Conservation (phyloP, 2,329 filamentous ascomycete species). For the Scedosporium boydii region DNA sequence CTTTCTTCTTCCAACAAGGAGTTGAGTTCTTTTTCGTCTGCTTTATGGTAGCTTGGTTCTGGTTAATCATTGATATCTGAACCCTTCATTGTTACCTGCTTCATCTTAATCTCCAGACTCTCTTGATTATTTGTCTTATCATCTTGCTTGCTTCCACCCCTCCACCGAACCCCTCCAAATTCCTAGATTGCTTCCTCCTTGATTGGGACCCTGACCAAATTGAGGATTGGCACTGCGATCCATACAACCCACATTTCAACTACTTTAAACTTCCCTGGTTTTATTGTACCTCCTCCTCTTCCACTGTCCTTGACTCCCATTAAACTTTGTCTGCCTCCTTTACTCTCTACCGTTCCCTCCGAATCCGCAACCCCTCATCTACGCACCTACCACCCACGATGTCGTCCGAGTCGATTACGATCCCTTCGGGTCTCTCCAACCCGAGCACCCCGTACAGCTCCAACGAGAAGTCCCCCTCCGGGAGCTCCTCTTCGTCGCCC, state of each 20-base stretch:
- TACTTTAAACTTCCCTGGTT: not conserved
- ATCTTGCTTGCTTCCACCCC: not conserved
- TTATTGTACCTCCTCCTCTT: not conserved
- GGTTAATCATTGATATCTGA: not conserved
- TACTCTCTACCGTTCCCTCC: not conserved
- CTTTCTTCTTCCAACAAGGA: not conserved
- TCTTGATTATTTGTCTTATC: not conserved
- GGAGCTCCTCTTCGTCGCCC: constrained; percentile 36
- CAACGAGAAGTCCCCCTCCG: constrained; percentile 36
- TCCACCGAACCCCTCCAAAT: not conserved
- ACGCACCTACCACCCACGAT: constrained; percentile 11
- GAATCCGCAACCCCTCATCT: not conserved
- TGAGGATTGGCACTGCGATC: not conserved
- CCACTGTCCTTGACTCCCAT: not conserved
- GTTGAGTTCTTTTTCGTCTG: not conserved
- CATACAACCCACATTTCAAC: not conserved
- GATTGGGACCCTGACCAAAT: not conserved
- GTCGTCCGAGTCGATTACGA: constrained; percentile 63
- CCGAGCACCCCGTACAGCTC: constrained; percentile 22
- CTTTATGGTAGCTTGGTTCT: not conserved
- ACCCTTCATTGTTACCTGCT: not conserved
- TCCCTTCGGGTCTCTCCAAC: constrained; percentile 39
- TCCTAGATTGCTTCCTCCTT: not conserved
- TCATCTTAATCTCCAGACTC: not conserved
- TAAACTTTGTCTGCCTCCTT: not conserved